phyloP scores from a whole-genome alignment of 2,329 filamentous ascomycete species.

The Fusarium multiceps region DNA sequence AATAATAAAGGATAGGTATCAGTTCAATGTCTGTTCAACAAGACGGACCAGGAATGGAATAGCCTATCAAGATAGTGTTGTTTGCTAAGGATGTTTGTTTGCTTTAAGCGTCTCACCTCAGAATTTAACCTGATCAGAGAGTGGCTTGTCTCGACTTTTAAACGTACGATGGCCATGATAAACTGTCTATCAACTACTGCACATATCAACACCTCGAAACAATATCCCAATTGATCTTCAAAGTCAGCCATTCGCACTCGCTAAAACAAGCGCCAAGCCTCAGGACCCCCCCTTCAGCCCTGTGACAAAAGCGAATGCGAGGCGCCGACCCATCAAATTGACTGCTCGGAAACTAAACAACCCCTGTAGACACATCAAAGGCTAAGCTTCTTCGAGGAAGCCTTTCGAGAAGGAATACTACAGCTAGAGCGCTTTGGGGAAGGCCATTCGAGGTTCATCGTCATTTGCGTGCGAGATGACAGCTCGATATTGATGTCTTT shows the following conservation, averaged over 20 bases:
- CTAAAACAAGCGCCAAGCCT: constrained; percentile 13
- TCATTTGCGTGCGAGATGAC: constrained; percentile 23
- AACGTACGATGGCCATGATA: neutral
- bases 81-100: neutral
- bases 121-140: neutral
- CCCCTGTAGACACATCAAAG: neutral
- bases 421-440: constrained; percentile 20
- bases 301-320: constrained; percentile 31
- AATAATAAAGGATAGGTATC: neutral
- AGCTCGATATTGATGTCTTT: constrained; percentile 16
- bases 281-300: constrained; percentile 20
- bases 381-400: neutral
- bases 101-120: constrained; percentile 4
- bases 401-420: constrained; percentile 6
- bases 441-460: constrained; percentile 25
- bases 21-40: neutral
- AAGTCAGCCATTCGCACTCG: constrained; percentile 18
- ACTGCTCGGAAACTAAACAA: constrained; percentile 11
- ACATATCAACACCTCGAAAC: neutral
- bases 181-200: neutral
- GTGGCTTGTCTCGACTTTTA: neutral
- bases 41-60: neutral
- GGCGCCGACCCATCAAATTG: constrained; percentile 2
- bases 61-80: neutral
- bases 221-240: neutral